Conservation (phyloP, 768 basidiomycete genomes). For the Suillus placidus region DNA sequence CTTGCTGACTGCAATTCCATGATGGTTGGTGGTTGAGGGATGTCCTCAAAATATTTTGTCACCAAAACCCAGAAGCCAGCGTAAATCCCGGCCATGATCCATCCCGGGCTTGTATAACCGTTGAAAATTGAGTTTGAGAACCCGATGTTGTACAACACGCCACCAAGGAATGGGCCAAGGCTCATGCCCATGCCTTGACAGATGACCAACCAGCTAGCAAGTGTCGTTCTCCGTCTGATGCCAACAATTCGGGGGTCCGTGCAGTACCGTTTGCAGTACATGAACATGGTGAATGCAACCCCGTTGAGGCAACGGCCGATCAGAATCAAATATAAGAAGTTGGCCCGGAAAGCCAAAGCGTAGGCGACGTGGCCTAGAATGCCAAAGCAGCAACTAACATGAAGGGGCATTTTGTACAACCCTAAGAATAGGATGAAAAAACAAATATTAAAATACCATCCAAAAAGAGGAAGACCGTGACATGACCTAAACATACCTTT, state of each 20-base stretch:
- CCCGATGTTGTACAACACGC: constrained; percentile 62
- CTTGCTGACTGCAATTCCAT: constrained; percentile 14
- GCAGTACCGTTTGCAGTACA: constrained; percentile 74
- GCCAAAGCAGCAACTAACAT: constrained; percentile 53
- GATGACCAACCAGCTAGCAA: constrained; percentile 66
- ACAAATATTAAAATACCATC: background rate
- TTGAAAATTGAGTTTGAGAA: constrained; percentile 61
- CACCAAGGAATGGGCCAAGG: constrained; percentile 65
- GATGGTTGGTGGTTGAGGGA: constrained; percentile 27
- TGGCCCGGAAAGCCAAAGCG: constrained; percentile 58
- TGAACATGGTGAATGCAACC: constrained; percentile 60
- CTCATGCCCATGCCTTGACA: constrained; percentile 66
- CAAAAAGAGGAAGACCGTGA: background rate
- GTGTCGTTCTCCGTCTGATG: constrained; percentile 60
- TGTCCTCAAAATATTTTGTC: constrained; percentile 43
- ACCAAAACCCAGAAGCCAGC: constrained; percentile 49
- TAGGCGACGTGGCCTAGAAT: constrained; percentile 62
- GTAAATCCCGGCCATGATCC: constrained; percentile 64
- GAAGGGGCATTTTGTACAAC: constrained; percentile 56
- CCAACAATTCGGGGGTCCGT: constrained; percentile 69
- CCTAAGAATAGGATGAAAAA: constrained; percentile 34
- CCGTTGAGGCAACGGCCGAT: constrained; percentile 70
- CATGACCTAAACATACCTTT: constrained; percentile 41
- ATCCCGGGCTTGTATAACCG: constrained; percentile 67
- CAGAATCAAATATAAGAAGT: constrained; percentile 70